phyloP scores from a whole-genome alignment of 352 stramenopile genomes.

The Phytophthora sansomeana region DNA sequence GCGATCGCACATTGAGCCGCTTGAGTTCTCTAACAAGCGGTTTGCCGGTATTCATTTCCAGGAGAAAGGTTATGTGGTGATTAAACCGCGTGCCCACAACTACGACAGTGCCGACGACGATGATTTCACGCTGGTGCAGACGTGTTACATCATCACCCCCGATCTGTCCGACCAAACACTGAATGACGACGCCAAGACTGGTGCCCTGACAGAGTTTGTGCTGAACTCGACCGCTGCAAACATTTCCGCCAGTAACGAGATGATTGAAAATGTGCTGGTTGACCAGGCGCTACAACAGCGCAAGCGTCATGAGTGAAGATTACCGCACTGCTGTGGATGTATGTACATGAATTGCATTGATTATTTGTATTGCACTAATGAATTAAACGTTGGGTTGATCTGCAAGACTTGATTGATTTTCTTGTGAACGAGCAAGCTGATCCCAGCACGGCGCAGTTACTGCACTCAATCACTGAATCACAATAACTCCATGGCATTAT shows the following conservation, averaged over 20 bases:
- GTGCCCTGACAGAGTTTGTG: slow-evolving; percentile 45
- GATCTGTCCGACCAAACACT: slow-evolving; percentile 39
- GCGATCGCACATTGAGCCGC: slow-evolving; percentile 56
- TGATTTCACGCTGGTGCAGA: slow-evolving; percentile 43
- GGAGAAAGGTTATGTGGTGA: slow-evolving; percentile 46
- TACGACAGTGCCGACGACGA: slow-evolving; percentile 22
- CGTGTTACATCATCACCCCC: slow-evolving; percentile 50
- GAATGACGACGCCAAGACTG: slow-evolving; percentile 38
- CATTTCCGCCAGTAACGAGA: slow-evolving; percentile 41
- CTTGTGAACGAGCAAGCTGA: too few relatives aligned
- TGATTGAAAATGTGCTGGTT: slow-evolving; percentile 49
- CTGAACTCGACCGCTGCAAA: slow-evolving; percentile 40
- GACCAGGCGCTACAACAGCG: slow-evolving; percentile 36
- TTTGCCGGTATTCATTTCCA: slow-evolving; percentile 45
- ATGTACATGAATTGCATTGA: not conserved
- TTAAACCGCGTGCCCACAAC: slow-evolving; percentile 31
- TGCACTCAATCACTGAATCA: not conserved
- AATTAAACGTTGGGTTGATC: not conserved
- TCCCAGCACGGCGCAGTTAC: too few relatives aligned
- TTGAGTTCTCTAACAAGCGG: slow-evolving; percentile 57
- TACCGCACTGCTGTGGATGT: not conserved
- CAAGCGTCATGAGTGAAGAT: slow-evolving; percentile 4
- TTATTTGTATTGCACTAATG: not conserved
- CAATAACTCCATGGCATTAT: not conserved
- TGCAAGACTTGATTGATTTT: not conserved